Conservation (phyloP, 228 moss, liverwort and hornwort species). For the Sphagnum magellanicum region DNA sequence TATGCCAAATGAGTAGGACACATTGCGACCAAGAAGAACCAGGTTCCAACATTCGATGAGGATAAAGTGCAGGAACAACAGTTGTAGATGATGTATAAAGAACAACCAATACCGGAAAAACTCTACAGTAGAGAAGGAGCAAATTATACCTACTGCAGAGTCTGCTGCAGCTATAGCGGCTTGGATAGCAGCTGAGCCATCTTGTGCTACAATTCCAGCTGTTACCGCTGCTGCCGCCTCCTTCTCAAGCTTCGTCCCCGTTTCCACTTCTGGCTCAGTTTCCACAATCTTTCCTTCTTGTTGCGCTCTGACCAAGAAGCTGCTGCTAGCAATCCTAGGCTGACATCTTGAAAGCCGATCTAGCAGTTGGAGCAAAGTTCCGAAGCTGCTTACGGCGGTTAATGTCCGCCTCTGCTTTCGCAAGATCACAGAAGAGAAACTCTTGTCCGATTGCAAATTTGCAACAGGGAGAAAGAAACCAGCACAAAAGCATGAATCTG, state of each 20-base stretch:
- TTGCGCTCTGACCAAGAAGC: slow-evolving; percentile 6
- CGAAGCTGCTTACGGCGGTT: too few species aligned
- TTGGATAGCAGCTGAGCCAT: slow-evolving; percentile 30
- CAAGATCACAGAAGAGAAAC: too few species aligned
- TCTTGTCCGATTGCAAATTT: too few species aligned
- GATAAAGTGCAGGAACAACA: not conserved
- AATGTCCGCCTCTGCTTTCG: too few species aligned
- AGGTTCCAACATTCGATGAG: not conserved
- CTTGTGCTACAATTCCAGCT: slow-evolving; percentile 37
- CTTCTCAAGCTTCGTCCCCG: slow-evolving; percentile 6
- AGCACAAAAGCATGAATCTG: too few species aligned
- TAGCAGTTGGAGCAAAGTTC: too few species aligned
- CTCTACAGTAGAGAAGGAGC: slow-evolving; percentile 13
- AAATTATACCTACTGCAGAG: slow-evolving; percentile 32
- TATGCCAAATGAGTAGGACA: not conserved
- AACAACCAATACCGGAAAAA: not conserved
- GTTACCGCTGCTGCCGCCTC: slow-evolving; percentile 22
- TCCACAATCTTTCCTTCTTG: slow-evolving; percentile 27
- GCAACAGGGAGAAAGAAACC: too few species aligned
- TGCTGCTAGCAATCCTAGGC: not conserved
- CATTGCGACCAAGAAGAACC: not conserved
- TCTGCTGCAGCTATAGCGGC: slow-evolving; percentile 29
- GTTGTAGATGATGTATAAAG: not conserved
- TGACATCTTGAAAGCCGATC: too few species aligned
- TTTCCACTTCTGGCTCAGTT: slow-evolving; percentile 8